Conservation (phyloP, 2,329 filamentous ascomycete genomes). For the Fusarium gaditjirri region DNA sequence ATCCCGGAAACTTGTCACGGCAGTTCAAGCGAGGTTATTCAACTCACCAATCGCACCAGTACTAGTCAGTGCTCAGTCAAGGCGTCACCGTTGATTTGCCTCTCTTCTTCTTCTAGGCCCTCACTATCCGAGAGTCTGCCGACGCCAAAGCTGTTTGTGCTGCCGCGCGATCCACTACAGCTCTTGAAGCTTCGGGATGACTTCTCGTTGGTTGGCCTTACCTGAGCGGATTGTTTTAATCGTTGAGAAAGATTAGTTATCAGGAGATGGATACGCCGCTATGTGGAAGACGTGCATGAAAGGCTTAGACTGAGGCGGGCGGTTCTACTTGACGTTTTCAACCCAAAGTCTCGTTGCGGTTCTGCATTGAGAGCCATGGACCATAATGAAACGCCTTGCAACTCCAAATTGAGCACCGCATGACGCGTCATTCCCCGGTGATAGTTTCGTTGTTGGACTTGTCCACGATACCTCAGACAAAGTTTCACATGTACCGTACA, state of each 20-base stretch:
- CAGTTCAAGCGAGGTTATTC: conserved; percentile 20
- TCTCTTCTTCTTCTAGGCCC: not conserved
- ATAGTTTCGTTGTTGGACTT: not conserved
- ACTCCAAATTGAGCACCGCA: conserved; percentile 15
- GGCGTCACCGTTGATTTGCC: conserved; percentile 2
- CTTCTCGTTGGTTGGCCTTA: conserved; percentile 17
- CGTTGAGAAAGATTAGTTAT: conserved; percentile 4
- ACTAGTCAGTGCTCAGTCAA: not conserved
- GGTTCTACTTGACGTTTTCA: conserved; percentile 16
- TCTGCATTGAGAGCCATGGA: not conserved
- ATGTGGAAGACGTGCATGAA: conserved; percentile 38
- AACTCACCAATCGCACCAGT: not conserved
- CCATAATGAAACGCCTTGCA: not conserved
- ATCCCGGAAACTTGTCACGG: conserved; percentile 14
- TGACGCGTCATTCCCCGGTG: not conserved
- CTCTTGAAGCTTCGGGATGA: conserved; percentile 12
- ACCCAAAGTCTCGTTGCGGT: not conserved
- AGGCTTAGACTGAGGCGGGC: conserved; percentile 24
- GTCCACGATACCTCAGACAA: not conserved
- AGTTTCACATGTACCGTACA: not conserved
- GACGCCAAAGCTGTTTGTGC: not conserved
- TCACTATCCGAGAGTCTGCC: not conserved
- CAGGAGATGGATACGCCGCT: conserved; percentile 20
- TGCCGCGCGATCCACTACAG: conserved; percentile 20
- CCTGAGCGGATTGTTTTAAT: not conserved